These are phyloP conservation scores for Umbelopsis vinacea DNA, from an alignment of 192 early-diverging fungal genomes.

Conservation along the genomic window DNA sequence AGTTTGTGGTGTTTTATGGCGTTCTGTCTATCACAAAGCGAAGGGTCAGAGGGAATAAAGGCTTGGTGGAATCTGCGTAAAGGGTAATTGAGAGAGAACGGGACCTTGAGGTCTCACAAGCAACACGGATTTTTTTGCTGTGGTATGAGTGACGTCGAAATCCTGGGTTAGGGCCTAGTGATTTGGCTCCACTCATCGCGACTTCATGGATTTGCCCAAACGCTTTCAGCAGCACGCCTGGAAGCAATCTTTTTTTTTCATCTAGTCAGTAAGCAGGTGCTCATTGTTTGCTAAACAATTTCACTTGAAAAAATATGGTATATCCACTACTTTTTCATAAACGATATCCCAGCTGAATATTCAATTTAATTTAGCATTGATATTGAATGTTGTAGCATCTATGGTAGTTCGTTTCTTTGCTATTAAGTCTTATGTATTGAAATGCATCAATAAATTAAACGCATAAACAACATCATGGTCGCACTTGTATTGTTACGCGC, in stretches of 20 bases:
- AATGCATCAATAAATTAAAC: no score
- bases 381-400: no score
- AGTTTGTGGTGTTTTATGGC: neutral
- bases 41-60: neutral
- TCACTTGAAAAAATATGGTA: neutral
- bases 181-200: neutral
- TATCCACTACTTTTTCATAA: no score
- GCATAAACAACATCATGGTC: no score
- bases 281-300: neutral
- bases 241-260: neutral
- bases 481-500: no score
- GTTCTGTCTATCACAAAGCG: conserved; percentile 1
- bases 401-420: no score
- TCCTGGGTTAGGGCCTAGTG: neutral
- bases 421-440: no score
- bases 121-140: neutral
- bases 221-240: neutral
- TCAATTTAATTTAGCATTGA: no score
- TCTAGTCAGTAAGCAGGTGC: neutral
- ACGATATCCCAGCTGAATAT: no score
- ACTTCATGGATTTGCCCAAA: neutral
- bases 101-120: neutral
- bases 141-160: neutral
- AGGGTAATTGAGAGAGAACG: neutral
- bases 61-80: neutral